Evolutionary conservation across 2,329 filamentous ascomycete genomes (phyloP), one percentile per base, ranked within the genome.

Genomic region (Aspergillus thermomutatus): DNA sequence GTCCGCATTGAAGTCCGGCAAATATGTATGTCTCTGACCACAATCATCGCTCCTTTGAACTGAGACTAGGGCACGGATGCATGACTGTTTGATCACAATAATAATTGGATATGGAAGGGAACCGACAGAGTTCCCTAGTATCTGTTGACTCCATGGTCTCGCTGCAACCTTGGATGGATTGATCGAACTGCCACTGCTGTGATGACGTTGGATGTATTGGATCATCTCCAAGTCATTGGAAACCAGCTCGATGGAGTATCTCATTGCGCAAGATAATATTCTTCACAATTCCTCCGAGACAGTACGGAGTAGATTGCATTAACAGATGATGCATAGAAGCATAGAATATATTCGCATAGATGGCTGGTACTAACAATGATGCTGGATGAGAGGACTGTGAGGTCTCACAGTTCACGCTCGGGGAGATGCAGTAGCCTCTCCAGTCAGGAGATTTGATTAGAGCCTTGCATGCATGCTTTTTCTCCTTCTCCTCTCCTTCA

Each of bases 331-430:
- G 41, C 23, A 46, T 46, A 8, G 21, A 46, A 8, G 41, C 41
- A 45, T 31, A 14, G n/a, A n/a, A n/a, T n/a, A n/a, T n/a, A n/a
- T n/a, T n/a, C n/a, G n/a, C n/a, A n/a, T n/a, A n/a, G 28, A 31
- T 17, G 17, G 14, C 28, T 31, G 28, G 28, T 5, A 31, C 11
- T 11, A 6, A 37, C 4, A 37, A 37, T 6, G 31, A 25, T 41
- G 47, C 54, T 28, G 41, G 41, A 28, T 31, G 43, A 25, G 27
- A 34, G 25, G 28, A 48, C 51, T 55, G 40, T 46, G 53, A 55
- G 48, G 46, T 51, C 53, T 51, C 48, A 47, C 48, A 50, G 41
- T 37, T 26, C 19, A 21, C 8, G 28, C 27, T 26, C 43, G 21
- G 48, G n/a, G 27, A 46, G 27, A 48, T 52, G 53, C 53, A 55